Base-by-base conservation (phyloP, 225 moss, liverwort and hornwort genomes). In the Anthoceros angustus region DNA sequence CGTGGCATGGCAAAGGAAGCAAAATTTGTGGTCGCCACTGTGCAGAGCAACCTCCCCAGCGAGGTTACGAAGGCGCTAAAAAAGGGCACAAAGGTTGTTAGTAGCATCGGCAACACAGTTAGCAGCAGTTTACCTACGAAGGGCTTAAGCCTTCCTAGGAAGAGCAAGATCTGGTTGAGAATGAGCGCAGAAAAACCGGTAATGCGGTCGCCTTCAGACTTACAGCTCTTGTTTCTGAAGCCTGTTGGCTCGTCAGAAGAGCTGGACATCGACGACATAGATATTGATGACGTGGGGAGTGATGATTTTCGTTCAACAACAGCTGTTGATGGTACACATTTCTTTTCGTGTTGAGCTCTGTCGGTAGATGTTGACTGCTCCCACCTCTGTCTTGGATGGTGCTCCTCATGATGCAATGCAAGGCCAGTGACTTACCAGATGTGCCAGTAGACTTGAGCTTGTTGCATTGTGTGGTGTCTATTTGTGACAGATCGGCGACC, bases 1-100 rank as follows among this genome's bases (percentile, higher is more conserved):
- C 55, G 55, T 55, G 55, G 55, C 55, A 55, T 55, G 55, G 55
- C 55, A 55, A 55, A 55, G 55, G 55, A 55, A 55, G 55, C 55
- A 55, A 55, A 55, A 55, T 55, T 23, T 55, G 55, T 55, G 55
- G 55, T 55, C 55, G 55, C 55, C 55, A 55, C 18, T 55, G 55
- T 55, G 55, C 55, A 55, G 55, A 55, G 55, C 55, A 55, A 55
- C 55, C 55, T 55, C 55, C 55, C 55, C 1, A 15, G 55, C 23
- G 55, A 55, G 55, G 55, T 55, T 15, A 55, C 55, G 23, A 55
- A 55, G 55, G 55, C 55, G 5, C 55, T 55, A 20, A 55, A 55
- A 23, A 55, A 55, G 55, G 55, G 55, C 10, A 9, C 55, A 18
- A 55, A 55, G n/a, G 55, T 55, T 55, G 55, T 55, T 20, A 20